These are phyloP conservation scores for Phialophora verrucosa DNA, from an alignment of 2,329 filamentous ascomycete species.

Conservation along the genomic window DNA sequence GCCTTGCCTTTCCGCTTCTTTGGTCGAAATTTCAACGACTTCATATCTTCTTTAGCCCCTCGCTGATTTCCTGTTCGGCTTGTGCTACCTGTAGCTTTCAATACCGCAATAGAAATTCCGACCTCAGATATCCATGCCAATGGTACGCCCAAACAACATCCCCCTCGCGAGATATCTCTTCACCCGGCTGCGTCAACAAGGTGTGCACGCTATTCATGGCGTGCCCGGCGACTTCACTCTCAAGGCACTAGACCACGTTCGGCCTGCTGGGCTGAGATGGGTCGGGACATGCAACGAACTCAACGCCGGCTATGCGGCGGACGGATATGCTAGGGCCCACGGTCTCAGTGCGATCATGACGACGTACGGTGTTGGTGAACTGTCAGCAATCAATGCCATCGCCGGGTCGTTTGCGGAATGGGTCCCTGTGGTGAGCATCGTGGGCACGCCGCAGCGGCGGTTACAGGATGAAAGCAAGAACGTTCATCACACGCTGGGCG, in stretches of 20 bases:
- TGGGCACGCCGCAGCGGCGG: constrained; percentile 59
- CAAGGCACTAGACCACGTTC: constrained; percentile 62
- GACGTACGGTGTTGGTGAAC: constrained; percentile 65
- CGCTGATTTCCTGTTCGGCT: not conserved
- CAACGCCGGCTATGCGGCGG: constrained; percentile 73
- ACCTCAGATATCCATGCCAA: not conserved
- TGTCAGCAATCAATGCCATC: constrained; percentile 47
- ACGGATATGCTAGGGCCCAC: constrained; percentile 72
- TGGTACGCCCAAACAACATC: constrained; percentile 5
- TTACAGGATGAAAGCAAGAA: constrained; percentile 51
- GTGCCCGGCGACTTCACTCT: constrained; percentile 54
- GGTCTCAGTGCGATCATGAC: constrained; percentile 52
- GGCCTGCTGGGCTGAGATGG: constrained; percentile 60
- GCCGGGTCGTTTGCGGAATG: constrained; percentile 62
- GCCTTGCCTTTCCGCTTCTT: not conserved
- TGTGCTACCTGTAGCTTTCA: not conserved
- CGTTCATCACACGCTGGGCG: constrained; percentile 46
- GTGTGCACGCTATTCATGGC: constrained; percentile 57
- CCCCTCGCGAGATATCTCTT: constrained; percentile 56
- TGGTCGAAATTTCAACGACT: not conserved
- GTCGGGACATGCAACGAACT: constrained; percentile 67
- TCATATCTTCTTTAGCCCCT: not conserved
- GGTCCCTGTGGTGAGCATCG: constrained; percentile 65
- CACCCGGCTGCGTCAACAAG: constrained; percentile 54
- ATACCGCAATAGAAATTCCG: not conserved